Percentiles rank a stretch among this genome's conserved stretches.
Conservation (phyloP, 2,329 filamentous ascomycete genomes). For the Raffaelea deltoideospora region DNA sequence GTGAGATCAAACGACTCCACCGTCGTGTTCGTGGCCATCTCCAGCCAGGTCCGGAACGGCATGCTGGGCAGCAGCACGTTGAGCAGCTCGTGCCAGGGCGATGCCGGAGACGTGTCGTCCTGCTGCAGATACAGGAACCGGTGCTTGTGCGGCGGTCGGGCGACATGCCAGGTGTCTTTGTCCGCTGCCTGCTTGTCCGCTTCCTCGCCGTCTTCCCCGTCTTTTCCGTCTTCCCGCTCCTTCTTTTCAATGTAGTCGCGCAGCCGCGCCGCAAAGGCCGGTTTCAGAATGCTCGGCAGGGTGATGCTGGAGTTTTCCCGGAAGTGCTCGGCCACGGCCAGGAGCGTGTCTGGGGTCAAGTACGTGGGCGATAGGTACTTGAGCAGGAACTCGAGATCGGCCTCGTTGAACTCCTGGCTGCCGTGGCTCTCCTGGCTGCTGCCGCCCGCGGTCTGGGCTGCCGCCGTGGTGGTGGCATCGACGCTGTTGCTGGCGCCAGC, state of each 20-base stretch:
- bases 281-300: conserved; percentile 61
- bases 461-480: too few species aligned
- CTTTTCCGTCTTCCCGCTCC: too few species aligned
- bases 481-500: too few species aligned
- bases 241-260: conserved; percentile 53
- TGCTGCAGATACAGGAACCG: conserved; percentile 71
- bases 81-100: conserved; percentile 61
- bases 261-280: conserved; percentile 62
- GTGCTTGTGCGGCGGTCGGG: conserved; percentile 87
- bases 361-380: conserved; percentile 85
- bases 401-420: conserved; percentile 45
- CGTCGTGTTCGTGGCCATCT: conserved; percentile 61
- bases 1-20: conserved; percentile 62
- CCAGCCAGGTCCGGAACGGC: conserved; percentile 81
- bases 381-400: conserved; percentile 77
- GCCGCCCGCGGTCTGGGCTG: background rate
- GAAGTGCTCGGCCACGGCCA: conserved; percentile 68
- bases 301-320: conserved; percentile 71
- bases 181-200: conserved; percentile 29
- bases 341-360: conserved; percentile 78
- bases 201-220: conserved; percentile 45
- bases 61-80: conserved; percentile 70
- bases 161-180: conserved; percentile 53
- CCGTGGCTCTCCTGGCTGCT: conserved; percentile 24
- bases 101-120: conserved; percentile 25